Evolutionary conservation across 1,284 basidiomycete genomes (phyloP).

Genomic region (Austroboletus olivaceoglutinosus): DNA sequence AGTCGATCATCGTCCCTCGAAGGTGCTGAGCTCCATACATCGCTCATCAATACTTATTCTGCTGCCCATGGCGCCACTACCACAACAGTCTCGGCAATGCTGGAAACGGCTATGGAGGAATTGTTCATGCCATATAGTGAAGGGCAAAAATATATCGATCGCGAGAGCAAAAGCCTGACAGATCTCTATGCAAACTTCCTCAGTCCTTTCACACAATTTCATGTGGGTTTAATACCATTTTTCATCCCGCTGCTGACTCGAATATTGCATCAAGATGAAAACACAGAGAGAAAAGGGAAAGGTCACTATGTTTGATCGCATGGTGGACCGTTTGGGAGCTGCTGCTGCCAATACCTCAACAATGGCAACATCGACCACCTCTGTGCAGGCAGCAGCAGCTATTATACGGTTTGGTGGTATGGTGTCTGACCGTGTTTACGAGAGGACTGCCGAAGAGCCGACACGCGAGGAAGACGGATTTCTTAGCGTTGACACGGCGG

Average conservation of each 20-base stretch:
- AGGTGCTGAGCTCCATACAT: constrained; percentile 55
- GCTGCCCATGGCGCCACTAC: constrained; percentile 38
- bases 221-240: constrained; percentile 55
- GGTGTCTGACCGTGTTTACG: constrained; percentile 50
- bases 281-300: constrained; percentile 71
- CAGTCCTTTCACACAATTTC: constrained; percentile 80
- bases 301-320: constrained; percentile 84
- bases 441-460: constrained; percentile 64
- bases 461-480: constrained; percentile 79
- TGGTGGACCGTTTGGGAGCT: constrained; percentile 87
- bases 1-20: constrained; percentile 55
- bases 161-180: constrained; percentile 84
- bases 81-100: constrained; percentile 73
- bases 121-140: constrained; percentile 95
- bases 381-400: constrained; percentile 77
- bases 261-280: constrained; percentile 52
- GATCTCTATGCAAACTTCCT: constrained; percentile 81
- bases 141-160: constrained; percentile 88
- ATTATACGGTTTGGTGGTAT: constrained; percentile 83
- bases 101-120: constrained; percentile 95
- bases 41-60: constrained; percentile 47
- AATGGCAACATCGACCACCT: constrained; percentile 59
- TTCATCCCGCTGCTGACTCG: constrained; percentile 9
- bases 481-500: constrained; percentile 72
- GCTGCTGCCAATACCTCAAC: constrained; percentile 65